A percentile compares a stretch with the other conserved stretches of the same genome.
These are phyloP conservation scores for Chlorella variabilis DNA, from an alignment of 163 green algal species.

Conservation along the genomic window DNA sequence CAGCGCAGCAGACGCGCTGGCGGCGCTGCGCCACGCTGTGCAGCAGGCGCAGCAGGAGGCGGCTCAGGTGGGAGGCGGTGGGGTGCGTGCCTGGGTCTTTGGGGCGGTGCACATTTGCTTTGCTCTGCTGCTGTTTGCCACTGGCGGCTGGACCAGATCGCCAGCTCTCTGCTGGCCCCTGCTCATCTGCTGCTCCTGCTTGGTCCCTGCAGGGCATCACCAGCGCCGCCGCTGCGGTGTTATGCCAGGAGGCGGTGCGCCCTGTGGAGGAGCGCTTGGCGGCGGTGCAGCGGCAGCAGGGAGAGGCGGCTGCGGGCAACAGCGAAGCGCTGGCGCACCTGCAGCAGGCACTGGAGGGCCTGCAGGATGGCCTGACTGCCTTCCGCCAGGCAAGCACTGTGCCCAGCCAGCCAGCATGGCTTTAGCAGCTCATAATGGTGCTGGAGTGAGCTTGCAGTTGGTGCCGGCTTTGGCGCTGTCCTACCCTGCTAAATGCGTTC, in stretches of 20 bases:
- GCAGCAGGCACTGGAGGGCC: background rate
- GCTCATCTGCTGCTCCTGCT: no score
- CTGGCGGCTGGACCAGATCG: no score
- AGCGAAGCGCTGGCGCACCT: background rate
- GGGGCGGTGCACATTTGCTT: background rate
- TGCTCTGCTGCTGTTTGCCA: no score
- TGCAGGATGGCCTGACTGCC: background rate
- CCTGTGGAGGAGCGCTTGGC: conserved; percentile 8
- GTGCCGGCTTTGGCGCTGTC: no score
- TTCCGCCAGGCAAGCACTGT: conserved; percentile 9
- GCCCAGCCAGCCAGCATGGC: no score
- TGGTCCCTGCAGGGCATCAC: conserved; percentile 10
- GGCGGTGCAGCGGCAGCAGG: background rate
- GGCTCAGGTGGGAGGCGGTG: background rate
- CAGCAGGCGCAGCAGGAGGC: conserved; percentile 3
- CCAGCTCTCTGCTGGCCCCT: no score
- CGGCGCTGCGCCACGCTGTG: background rate
- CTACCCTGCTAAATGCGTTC: no score
- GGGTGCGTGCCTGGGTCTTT: background rate
- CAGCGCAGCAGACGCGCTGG: background rate
- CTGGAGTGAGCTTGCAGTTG: background rate
- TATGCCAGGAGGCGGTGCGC: conserved; percentile 6
- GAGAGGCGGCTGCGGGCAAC: background rate
- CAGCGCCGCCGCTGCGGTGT: background rate
- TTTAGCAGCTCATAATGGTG: no score